These are phyloP conservation scores for Dioscorea dumetorum DNA, from an alignment of 106 monocot genomes.

Conservation along the genomic window DNA sequence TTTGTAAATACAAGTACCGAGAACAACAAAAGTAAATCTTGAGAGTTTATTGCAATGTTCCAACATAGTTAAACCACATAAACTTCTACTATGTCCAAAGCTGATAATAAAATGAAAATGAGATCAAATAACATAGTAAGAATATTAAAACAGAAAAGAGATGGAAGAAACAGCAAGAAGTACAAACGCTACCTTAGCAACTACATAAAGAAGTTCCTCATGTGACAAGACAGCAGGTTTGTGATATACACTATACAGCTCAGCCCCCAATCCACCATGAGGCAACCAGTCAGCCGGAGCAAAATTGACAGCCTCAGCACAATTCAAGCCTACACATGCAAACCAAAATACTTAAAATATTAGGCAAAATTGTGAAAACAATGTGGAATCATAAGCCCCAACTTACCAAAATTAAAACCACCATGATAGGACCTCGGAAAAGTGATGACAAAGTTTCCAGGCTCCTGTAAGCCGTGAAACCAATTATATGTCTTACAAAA, in stretches of 20 bases:
- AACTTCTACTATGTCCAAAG: no score
- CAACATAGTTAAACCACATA: no score
- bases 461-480: constrained; percentile 31
- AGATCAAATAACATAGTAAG: no score
- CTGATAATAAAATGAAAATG: no score
- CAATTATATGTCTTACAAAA: no score
- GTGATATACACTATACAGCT: constrained; percentile 57
- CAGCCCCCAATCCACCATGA: constrained; percentile 76
- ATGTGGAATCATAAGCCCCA: background rate
- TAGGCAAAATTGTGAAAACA: no score
- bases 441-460: constrained; percentile 84
- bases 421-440: constrained; percentile 81
- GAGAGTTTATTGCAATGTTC: no score
- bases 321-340: constrained; percentile 56
- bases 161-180: background rate
- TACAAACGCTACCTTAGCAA: constrained; percentile 39
- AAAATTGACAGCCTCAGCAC: constrained; percentile 94
- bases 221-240: constrained; percentile 75
- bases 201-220: constrained; percentile 70
- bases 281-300: constrained; percentile 85
- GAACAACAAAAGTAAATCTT: no score
- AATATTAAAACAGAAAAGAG: background rate
- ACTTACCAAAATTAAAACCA: constrained; percentile 78
- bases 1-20: no score
- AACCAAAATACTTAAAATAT: constrained; percentile 8